Evolutionary conservation across 106 monocot genomes (phyloP), one percentile per base, ranked within the genome.

Genomic region (Dioscorea zingiberensis): DNA sequence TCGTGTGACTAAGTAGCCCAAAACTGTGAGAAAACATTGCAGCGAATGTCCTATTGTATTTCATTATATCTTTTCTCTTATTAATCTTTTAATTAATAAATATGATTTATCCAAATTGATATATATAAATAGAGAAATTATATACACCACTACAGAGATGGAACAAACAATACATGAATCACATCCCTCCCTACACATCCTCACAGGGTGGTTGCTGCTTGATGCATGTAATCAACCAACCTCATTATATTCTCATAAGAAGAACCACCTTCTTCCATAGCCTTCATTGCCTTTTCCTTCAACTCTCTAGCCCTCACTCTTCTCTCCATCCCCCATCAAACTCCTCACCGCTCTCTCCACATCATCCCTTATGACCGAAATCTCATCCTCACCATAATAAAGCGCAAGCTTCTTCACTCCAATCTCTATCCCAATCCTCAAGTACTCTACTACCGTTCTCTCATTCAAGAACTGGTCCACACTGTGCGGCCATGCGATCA

Each of bases 381-480:
- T 21, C 12, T 22, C 26, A 16, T 69, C 60, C 3, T 55, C 63
- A 1, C 6, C 51, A 15, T 13, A 21, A 27, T 14, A 60, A 55
- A 27, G 47, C 29, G 2, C 25, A 2, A 65, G 29, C 21, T 22
- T 13, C 29, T 59, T 79, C 10, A 76, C 75, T 18, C 84, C 84
- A 0, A 79, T 28, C 2, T 60, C 19, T 6, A 84, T 67, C 21
- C 79, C 79, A 16, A 66, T 73, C 6, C 27, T 56, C 44, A 79
- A 54, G 18, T 79, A 68, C 10, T 84, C 79, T n/a, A 84, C 84
- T 6, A 70, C 60, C 59, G 80, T 17, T 27, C 60, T 79, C 73
- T 80, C 79, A 44, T 80, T 84, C 18, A 72, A 24, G 60, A 84
- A 84, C 73, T 84, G 84, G 13, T 84, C 84, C 0, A 51, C 58